phyloP scores from a whole-genome alignment of 2,329 filamentous ascomycete species.

The Zasmidium citrigriseum region DNA sequence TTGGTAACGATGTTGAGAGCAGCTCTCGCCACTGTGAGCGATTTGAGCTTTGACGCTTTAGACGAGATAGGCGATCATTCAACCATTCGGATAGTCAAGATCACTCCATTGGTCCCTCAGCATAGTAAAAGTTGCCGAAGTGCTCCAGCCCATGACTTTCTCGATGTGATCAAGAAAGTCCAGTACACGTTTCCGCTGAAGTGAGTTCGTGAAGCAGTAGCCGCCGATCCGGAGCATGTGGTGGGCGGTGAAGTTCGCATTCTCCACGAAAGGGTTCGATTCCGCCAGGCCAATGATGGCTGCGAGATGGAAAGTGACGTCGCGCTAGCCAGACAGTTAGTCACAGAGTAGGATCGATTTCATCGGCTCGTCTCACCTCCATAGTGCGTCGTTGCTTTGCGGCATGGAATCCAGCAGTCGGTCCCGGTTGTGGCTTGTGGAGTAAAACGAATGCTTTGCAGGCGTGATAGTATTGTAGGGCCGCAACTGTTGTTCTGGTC shows the following conservation, averaged over 20 bases:
- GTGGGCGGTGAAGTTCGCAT: constrained; percentile 27
- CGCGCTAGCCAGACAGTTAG: constrained; percentile 13
- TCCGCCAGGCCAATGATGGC: constrained; percentile 24
- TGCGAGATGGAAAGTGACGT: constrained; percentile 19
- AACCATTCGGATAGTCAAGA: constrained; percentile 19
- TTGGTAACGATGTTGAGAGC: too few relatives aligned
- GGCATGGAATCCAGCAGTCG: constrained; percentile 21
- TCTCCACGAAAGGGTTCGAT: constrained; percentile 25
- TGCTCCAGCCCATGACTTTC: constrained; percentile 23
- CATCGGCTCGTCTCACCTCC: constrained; percentile 14
- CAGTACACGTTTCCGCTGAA: constrained; percentile 21
- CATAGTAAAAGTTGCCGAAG: constrained; percentile 15
- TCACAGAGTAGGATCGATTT: background rate
- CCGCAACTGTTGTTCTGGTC: constrained; percentile 29
- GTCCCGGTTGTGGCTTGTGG: constrained; percentile 14
- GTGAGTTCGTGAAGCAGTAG: constrained; percentile 22
- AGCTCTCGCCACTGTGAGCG: background rate
- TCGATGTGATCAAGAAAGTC: constrained; percentile 18
- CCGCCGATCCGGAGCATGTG: constrained; percentile 26
- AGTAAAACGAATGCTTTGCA: constrained; percentile 33
- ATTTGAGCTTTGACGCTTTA: background rate
- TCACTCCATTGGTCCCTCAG: constrained; percentile 25
- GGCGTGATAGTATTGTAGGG: constrained; percentile 39
- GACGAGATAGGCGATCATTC: constrained; percentile 1
- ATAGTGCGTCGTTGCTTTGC: constrained; percentile 18